Percentiles rank a stretch among this genome's conserved stretches.
Conservation (phyloP, 805 yeast species). For the Wickerhamomyces rabaulensis region DNA sequence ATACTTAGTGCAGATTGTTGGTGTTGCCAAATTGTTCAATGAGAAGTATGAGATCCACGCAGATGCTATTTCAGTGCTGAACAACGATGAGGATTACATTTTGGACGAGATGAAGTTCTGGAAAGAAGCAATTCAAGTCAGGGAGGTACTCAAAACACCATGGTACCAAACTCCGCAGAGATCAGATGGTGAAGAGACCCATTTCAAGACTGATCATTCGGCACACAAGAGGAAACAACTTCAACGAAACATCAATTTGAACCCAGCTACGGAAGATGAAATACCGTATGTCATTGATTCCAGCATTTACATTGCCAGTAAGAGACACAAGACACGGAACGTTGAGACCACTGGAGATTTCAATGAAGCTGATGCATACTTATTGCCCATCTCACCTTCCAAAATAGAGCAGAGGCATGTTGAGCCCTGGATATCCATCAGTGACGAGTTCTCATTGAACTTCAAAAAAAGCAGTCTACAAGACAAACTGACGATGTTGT, state of each 20-base stretch:
- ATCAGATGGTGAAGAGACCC: not conserved
- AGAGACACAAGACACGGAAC: constrained; percentile 2
- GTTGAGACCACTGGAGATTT: too few relatives aligned
- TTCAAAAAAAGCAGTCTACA: constrained; percentile 2
- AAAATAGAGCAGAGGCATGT: constrained; percentile 9
- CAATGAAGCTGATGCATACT: too few relatives aligned
- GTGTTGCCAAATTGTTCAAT: constrained; percentile 16
- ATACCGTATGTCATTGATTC: constrained; percentile 15
- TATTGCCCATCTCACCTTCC: constrained; percentile 5
- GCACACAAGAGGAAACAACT: constrained; percentile 5
- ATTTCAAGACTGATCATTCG: constrained; percentile 1
- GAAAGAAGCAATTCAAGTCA: constrained; percentile 23
- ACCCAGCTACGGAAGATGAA: not conserved
- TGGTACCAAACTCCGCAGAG: constrained; percentile 28
- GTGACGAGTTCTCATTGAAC: not conserved
- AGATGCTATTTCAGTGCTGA: constrained; percentile 19
- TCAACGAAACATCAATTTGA: constrained; percentile 2
- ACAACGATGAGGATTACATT: constrained; percentile 21
- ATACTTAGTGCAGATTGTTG: constrained; percentile 24
- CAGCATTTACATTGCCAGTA: constrained; percentile 16
- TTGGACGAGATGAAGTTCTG: constrained; percentile 32
- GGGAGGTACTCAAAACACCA: constrained; percentile 24
- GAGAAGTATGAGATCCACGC: constrained; percentile 27
- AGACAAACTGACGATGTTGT: constrained; percentile 10
- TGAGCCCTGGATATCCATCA: not conserved